Evolutionary conservation across 169 alveolate genomes (phyloP).

Genomic region (Plasmodium adleri): DNA sequence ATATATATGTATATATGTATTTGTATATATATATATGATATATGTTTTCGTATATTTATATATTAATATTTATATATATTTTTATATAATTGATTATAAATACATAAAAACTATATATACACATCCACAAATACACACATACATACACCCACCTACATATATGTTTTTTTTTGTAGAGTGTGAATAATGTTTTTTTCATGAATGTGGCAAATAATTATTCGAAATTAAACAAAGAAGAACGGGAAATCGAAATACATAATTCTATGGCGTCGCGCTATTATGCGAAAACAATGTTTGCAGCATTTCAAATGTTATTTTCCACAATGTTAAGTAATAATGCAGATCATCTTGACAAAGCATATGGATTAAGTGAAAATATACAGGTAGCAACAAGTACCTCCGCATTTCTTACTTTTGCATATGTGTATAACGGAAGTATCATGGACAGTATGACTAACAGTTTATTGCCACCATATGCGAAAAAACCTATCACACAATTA

Average conservation of each 20-base stretch:
- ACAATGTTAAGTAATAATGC: conserved; percentile 12
- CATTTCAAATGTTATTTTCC: conserved; percentile 28
- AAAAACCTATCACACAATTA: conserved; percentile 7
- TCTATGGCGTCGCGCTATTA: conserved; percentile 43
- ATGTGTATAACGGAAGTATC: not conserved
- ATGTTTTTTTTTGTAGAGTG: conserved; percentile 16
- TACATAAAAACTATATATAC: no score
- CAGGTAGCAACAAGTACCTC: not conserved
- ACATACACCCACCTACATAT: no score
- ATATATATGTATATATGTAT: no score
- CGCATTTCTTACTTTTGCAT: not conserved
- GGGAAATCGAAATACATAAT: conserved; percentile 18
- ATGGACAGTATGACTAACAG: conserved; percentile 3
- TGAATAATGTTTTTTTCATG: conserved; percentile 20
- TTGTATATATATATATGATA: no score
- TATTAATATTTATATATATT: no score
- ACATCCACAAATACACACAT: no score
- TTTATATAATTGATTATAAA: no score
- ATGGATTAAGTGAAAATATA: not conserved
- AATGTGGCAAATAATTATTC: conserved; percentile 38
- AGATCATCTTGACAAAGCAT: conserved; percentile 5
- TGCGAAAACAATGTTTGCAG: conserved; percentile 21
- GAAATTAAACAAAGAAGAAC: conserved; percentile 26
- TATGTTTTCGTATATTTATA: no score
- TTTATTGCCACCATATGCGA: conserved; percentile 6